phyloP scores from a whole-genome alignment of 352 stramenopile genomes.

The Globisporangium cederbergense region DNA sequence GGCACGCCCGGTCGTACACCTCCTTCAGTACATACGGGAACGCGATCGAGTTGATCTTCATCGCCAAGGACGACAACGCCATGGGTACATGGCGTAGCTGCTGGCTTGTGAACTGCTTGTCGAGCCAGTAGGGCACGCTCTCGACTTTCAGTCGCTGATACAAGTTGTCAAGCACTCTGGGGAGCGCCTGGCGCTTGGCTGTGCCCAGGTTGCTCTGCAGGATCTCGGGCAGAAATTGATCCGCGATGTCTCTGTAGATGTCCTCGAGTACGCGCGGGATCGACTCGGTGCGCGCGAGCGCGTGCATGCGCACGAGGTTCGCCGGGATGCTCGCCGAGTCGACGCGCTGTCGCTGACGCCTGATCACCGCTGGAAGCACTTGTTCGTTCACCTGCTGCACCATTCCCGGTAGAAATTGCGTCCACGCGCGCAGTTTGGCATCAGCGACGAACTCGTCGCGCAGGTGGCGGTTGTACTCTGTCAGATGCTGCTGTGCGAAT shows the following conservation, averaged over 20 bases:
- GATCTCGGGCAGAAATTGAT: constrained; percentile 45
- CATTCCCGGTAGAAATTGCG: constrained; percentile 39
- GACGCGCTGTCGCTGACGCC: constrained; percentile 37
- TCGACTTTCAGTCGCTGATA: constrained; percentile 49
- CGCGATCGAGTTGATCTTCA: constrained; percentile 43
- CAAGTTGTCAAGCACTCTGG: constrained; percentile 55
- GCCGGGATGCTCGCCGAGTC: constrained; percentile 40
- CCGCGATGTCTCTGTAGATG: constrained; percentile 62
- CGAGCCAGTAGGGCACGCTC: constrained; percentile 38
- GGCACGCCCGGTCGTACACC: constrained; percentile 50
- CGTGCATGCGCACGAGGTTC: constrained; percentile 45
- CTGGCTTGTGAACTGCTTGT: constrained; percentile 38
- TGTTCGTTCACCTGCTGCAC: constrained; percentile 29
- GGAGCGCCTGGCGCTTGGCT: constrained; percentile 32
- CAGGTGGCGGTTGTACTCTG: constrained; percentile 37
- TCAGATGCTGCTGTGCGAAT: constrained; percentile 51
- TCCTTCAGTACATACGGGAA: constrained; percentile 65
- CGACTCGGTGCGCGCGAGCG: constrained; percentile 45
- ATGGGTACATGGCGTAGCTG: constrained; percentile 39
- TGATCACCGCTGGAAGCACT: constrained; percentile 36
- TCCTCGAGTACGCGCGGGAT: constrained; percentile 59
- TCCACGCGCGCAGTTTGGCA: constrained; percentile 51
- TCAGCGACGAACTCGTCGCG: constrained; percentile 48
- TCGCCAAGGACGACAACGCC: constrained; percentile 39
- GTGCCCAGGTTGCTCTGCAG: constrained; percentile 24